These are phyloP conservation scores for Rubia peregrina DNA, from an alignment of 305 asterid species.

Conservation along the genomic window DNA sequence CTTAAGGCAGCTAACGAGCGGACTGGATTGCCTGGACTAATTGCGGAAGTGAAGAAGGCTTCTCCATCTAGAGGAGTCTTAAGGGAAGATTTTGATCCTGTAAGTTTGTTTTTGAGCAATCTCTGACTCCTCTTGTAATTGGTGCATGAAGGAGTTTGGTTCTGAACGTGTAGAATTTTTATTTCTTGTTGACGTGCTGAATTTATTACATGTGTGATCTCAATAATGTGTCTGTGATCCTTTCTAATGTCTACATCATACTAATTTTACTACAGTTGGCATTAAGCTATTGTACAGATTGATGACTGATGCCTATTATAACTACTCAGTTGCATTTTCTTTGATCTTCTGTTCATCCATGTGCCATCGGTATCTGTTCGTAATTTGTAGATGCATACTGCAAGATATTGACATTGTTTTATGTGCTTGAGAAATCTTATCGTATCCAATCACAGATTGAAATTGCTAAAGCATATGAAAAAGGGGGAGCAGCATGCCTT, in stretches of 20 bases:
- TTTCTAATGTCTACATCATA: not conserved
- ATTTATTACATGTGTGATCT: not conserved
- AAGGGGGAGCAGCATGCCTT: slow-evolving; percentile 98
- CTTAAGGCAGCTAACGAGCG: slow-evolving; percentile 58
- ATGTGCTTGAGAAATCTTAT: not conserved
- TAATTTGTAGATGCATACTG: not conserved
- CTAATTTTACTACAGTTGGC: not conserved
- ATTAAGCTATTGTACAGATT: not conserved
- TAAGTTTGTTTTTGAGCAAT: slow-evolving; percentile 31
- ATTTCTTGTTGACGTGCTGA: not conserved
- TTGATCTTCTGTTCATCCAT: not conserved
- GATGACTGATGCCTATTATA: slow-evolving; percentile 1
- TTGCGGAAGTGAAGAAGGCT: slow-evolving; percentile 98
- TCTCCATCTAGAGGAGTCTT: slow-evolving; percentile 91
- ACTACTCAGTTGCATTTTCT: not conserved
- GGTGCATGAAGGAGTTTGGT: not conserved
- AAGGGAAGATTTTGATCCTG: slow-evolving; percentile 88
- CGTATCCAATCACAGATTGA: slow-evolving; percentile 49
- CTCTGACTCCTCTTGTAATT: not conserved
- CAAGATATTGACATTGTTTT: slow-evolving; percentile 4
- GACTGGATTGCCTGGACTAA: slow-evolving; percentile 78
- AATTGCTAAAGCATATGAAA: slow-evolving; percentile 91
- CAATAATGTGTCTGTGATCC: not conserved
- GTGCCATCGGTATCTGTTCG: not conserved
- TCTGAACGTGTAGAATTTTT: not conserved